phyloP scores from a whole-genome alignment of 73 alveolate species.

The Loxodes magnus region DNA sequence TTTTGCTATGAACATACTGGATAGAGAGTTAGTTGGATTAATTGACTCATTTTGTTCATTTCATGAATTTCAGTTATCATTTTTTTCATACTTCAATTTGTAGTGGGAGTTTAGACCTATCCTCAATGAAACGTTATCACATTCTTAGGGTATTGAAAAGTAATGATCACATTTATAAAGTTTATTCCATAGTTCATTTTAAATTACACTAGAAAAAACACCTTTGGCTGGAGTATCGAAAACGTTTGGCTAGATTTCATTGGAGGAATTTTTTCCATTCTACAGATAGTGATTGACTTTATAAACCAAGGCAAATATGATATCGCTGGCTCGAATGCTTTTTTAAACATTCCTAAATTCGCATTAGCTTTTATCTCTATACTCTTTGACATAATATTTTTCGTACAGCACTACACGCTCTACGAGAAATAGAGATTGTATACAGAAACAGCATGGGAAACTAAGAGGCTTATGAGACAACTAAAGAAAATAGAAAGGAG shows the following conservation, averaged over 20 bases:
- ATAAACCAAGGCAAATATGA: conserved; percentile 17
- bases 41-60: conserved; percentile 12
- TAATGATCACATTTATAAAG: conserved; percentile 70
- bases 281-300: conserved; percentile 58
- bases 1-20: conserved; percentile 28
- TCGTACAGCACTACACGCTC: conserved; percentile 55
- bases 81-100: conserved; percentile 5
- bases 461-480: too few species aligned
- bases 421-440: too few species aligned
- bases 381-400: conserved; percentile 48
- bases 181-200: conserved; percentile 70
- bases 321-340: conserved; percentile 39
- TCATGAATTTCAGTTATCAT: conserved; percentile 27
- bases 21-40: conserved; percentile 4
- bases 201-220: conserved; percentile 70
- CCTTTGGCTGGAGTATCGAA: conserved; percentile 89
- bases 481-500: too few species aligned
- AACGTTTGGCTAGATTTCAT: conserved; percentile 79
- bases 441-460: too few species aligned
- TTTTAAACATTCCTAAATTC: conserved; percentile 61
- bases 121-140: conserved; percentile 19
- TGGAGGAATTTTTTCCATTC: conserved; percentile 75
- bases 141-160: conserved; percentile 76
- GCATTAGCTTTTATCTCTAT: conserved; percentile 43
- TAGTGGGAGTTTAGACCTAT: neutral